These are phyloP conservation scores for Linnemannia elongata DNA, from an alignment of 192 early-diverging fungal genomes.

Conservation along the genomic window DNA sequence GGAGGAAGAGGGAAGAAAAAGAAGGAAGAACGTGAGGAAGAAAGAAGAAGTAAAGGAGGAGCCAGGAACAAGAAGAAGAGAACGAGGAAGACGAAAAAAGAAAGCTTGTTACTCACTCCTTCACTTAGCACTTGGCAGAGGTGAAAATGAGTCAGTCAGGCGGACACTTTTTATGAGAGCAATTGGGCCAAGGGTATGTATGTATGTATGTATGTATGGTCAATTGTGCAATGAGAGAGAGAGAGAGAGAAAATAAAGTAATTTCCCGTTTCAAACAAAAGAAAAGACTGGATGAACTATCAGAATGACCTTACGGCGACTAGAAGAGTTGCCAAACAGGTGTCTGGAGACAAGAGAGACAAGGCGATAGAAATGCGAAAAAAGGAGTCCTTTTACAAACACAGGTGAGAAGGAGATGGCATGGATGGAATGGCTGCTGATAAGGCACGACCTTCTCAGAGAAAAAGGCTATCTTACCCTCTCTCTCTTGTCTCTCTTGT, in stretches of 20 bases:
- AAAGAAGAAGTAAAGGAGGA: not conserved
- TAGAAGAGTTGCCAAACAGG: constrained; percentile 7
- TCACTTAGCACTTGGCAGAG: too few relatives aligned
- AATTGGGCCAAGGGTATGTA: too few relatives aligned
- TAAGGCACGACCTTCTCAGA: not conserved
- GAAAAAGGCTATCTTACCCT: not conserved
- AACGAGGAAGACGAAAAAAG: not conserved
- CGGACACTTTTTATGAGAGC: too few relatives aligned
- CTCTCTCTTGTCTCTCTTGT: too few relatives aligned
- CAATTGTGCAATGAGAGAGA: not conserved
- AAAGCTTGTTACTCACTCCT: not conserved
- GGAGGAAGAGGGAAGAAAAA: not conserved
- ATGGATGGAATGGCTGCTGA: not conserved
- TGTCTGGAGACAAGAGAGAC: constrained; percentile 1
- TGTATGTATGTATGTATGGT: not conserved
- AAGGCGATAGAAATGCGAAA: not conserved
- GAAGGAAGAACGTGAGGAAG: not conserved
- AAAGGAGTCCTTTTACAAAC: not conserved
- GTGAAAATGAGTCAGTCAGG: too few relatives aligned
- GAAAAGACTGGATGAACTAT: not conserved
- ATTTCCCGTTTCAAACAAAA: not conserved
- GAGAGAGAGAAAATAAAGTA: not conserved
- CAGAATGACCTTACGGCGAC: not conserved
- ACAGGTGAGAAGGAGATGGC: not conserved
- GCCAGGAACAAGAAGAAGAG: too few relatives aligned